These are phyloP conservation scores for Phytophthora pini DNA, from an alignment of 352 stramenopile species.

Conservation along the genomic window DNA sequence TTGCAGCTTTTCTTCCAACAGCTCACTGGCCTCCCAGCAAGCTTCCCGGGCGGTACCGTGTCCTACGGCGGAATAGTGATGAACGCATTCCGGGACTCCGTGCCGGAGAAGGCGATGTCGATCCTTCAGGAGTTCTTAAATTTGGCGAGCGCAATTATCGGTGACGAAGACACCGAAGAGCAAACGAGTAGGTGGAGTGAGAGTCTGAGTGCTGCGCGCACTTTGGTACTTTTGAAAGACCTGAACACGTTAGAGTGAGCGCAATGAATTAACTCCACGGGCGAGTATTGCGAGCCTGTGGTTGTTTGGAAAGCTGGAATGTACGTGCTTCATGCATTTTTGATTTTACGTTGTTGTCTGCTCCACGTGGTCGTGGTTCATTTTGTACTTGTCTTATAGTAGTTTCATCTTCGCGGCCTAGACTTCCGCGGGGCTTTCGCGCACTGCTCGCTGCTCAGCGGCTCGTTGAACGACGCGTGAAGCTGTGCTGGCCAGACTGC, in stretches of 20 bases:
- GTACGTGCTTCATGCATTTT: conserved; percentile 20
- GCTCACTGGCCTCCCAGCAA: conserved; percentile 50
- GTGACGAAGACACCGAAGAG: conserved; percentile 20
- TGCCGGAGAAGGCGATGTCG: conserved; percentile 43
- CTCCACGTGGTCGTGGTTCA: conserved; percentile 23
- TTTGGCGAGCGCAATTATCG: conserved; percentile 15
- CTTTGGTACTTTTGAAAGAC: conserved; percentile 53
- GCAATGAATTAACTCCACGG: conserved; percentile 12
- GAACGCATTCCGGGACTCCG: conserved; percentile 42
- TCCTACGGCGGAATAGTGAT: conserved; percentile 51
- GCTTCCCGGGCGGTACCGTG: conserved; percentile 50
- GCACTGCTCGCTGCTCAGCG: conserved; percentile 29
- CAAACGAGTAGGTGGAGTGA: conserved; percentile 29
- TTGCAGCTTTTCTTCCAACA: conserved; percentile 83
- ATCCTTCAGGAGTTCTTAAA: conserved; percentile 39
- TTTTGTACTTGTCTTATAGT: conserved; percentile 31
- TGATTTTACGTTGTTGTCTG: conserved; percentile 7
- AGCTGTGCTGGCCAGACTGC: conserved; percentile 58
- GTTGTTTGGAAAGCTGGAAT: conserved; percentile 16
- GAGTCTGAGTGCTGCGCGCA: conserved; percentile 32
- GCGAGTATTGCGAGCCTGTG: neutral
- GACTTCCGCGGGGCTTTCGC: conserved; percentile 23
- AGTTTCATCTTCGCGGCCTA: conserved; percentile 22
- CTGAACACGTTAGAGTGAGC: conserved; percentile 37
- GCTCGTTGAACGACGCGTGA: conserved; percentile 49